Percentiles rank a stretch among this genome's conserved stretches.
These are phyloP conservation scores for Rhizoctonia solani DNA, from an alignment of 1,284 basidiomycete species.

Conservation along the genomic window DNA sequence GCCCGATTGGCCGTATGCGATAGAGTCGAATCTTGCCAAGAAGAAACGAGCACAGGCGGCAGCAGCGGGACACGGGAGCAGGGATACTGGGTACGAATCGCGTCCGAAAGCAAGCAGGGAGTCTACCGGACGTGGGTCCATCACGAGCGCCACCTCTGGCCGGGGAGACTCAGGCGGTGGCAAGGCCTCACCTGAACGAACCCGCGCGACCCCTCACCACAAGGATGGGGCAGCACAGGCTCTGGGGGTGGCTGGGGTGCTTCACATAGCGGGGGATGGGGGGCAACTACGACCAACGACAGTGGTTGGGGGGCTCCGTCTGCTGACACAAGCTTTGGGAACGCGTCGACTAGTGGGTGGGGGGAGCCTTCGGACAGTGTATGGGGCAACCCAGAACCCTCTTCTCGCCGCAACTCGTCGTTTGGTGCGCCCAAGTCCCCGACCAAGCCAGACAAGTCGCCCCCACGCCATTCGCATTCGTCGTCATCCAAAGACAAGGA, in stretches of 20 bases:
- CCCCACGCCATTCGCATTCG: not conserved
- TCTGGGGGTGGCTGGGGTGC: not conserved
- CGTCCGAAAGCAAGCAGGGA: not conserved
- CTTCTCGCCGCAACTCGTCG: not conserved
- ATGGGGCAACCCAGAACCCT: slow-evolving; percentile 11
- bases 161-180: not conserved
- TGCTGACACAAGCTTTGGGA: not conserved
- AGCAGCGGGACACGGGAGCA: not conserved
- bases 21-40: not conserved
- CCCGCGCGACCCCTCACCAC: not conserved
- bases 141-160: not conserved
- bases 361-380: not conserved
- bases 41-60: not conserved
- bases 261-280: slow-evolving; percentile 2
- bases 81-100: not conserved
- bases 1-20: not conserved
- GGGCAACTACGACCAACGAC: not conserved
- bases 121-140: not conserved
- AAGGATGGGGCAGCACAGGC: not conserved
- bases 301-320: not conserved
- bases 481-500: not conserved
- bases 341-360: not conserved
- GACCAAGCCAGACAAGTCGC: not conserved
- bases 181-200: not conserved
- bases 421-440: slow-evolving; percentile 9